These are phyloP conservation scores for Lecanicillium sp. DNA, from an alignment of 2,329 filamentous ascomycete genomes.

Conservation along the genomic window DNA sequence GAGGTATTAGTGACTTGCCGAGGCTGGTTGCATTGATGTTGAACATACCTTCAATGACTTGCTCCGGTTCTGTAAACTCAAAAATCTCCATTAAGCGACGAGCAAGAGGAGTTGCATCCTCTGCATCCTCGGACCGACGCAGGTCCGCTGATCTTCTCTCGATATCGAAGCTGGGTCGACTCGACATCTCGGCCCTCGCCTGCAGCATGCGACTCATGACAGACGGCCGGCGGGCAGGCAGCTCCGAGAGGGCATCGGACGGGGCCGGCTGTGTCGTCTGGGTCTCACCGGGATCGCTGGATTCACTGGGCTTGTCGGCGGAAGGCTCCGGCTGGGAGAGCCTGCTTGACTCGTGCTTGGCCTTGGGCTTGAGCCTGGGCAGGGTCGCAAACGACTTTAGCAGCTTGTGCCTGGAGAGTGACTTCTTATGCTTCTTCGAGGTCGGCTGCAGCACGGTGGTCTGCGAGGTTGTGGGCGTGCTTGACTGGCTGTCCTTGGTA, in stretches of 20 bases:
- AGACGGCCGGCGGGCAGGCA: conserved; percentile 57
- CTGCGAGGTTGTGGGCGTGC: conserved; percentile 33
- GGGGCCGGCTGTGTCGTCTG: conserved; percentile 21
- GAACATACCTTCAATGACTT: conserved; percentile 65
- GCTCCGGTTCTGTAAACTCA: conserved; percentile 72
- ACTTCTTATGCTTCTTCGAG: conserved; percentile 45
- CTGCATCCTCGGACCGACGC: conserved; percentile 26
- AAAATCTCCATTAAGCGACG: conserved; percentile 77
- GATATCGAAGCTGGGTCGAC: conserved; percentile 52
- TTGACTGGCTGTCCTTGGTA: conserved; percentile 40
- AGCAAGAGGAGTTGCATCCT: conserved; percentile 55
- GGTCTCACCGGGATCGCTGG: conserved; percentile 21
- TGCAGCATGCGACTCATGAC: conserved; percentile 75
- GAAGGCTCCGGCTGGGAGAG: conserved; percentile 26
- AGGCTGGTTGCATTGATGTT: no score
- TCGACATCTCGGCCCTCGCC: conserved; percentile 58
- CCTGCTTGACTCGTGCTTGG: conserved; percentile 37
- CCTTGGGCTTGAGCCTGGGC: conserved; percentile 38
- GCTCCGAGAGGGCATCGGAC: conserved; percentile 26
- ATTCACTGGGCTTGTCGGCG: conserved; percentile 26
- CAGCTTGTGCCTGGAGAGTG: conserved; percentile 59
- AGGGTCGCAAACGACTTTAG: conserved; percentile 60
- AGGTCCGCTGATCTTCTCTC: conserved; percentile 40
- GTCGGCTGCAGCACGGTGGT: conserved; percentile 35
- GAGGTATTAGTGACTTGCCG: conserved; percentile 11